Base-by-base conservation (phyloP, 768 basidiomycete genomes). In the Stropharia rugosoannulata region DNA sequence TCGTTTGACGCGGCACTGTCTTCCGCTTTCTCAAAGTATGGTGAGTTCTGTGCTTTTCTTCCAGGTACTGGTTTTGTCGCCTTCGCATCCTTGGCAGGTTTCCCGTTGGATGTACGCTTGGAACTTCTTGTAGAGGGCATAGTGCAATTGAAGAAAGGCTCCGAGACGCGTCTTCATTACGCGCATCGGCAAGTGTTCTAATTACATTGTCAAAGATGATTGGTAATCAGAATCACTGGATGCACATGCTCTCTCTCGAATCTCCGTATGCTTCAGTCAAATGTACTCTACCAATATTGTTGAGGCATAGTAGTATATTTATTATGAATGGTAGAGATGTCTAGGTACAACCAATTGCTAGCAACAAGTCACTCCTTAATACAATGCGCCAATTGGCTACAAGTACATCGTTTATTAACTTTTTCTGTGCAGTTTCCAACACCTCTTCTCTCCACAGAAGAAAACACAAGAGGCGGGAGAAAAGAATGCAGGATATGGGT, bases 1-100 rank as follows among this genome's bases (percentile, higher is more conserved):
- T 56, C 55, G 43, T 48, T 40, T 46, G 46, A 39, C 43, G 44
- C 52, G 51, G 37, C 51, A 35, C 51, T 53, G 40, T 53, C 51
- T 13, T 43, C 27, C 41, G 43, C 42, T 22, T 32, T 35, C 12
- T 44, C 36, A 38, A 50, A 50, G 36, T 38, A 37, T 37, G 13
- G 19, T 9, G 18, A 38, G 18, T 16, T 38, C 7, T 18, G 4
- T 25, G 36, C 11, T 15, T 38, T 25, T 40, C 39, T 19, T 11
- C 13, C n/a, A 9, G 29, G 2, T 8, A 36, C 12, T 19, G 16
- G n/a, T 16, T 39, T 15, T 22, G 37, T 22, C 15, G 5, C 4
- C 19, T 22, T 19, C 10, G 49, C 22, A 11, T 39, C 27, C 19
- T 36, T 15, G 7, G 38, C 15, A 13, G 37, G 18, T 5, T 19